Base-by-base conservation (phyloP, 2,329 filamentous ascomycete species). In the Paraphoma chrysanthemicola region DNA sequence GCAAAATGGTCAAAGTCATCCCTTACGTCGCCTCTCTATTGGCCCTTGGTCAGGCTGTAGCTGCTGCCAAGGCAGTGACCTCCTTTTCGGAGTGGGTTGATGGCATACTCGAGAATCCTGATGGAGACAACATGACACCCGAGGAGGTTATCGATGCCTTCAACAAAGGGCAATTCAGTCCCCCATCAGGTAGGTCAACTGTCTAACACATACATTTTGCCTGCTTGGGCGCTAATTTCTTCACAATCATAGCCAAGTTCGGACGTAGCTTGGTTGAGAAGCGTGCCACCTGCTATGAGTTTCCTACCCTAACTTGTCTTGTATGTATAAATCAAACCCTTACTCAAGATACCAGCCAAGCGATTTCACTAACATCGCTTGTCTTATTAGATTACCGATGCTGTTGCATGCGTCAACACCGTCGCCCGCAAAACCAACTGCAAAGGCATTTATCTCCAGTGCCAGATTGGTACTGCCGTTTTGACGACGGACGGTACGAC, bases 71-170 rank as follows among this genome's bases (percentile, higher is more conserved):
- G 47, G 53, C 57, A 51, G 53, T 59, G 10, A 51, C 49, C 38
- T 59, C 57, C 45, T 59, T 56, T 51, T 54, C 57, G 14, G 57
- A 59, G 50, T 59, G 57, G 57, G 57, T 59, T 49, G 57, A 59
- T 48, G 57, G 57, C n/a, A 59, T 59, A 6, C 36, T 59, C 43
- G 46, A 53, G 42, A 48, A 59, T 30, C 53, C 57, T 17, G 43
- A 53, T 56, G 57, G 57, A 29, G 57, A 59, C 18, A 56, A 59
- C 39, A 59, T 59, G 57, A 56, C 57, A 45, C 57, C 57, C 30
- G 53, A 59, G 49, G 57, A 59, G 50, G 57, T 59, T 42, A 18
- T 59, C 29, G 44, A 48, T 53, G 57, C 57, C 50, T 59, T 31
- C 39, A 31, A 56, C 33, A 47, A 18, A 48, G 57, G 53, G 44